Percentiles rank a stretch among this genome's conserved stretches.
Evolutionary conservation across 495 filamentous ascomycete genomes (phyloP).

Genomic region (Xylaria curta): DNA sequence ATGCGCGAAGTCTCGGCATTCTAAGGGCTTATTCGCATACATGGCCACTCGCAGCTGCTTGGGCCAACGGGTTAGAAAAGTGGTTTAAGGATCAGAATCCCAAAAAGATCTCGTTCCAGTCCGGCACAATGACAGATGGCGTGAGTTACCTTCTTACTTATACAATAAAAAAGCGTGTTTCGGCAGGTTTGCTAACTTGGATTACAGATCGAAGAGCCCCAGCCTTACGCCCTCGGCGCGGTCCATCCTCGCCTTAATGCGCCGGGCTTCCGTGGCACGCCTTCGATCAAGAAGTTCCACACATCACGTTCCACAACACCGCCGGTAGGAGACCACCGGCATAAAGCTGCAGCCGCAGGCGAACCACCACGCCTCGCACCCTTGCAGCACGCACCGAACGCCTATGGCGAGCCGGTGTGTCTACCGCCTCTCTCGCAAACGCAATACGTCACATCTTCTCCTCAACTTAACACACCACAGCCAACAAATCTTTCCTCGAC

Average conservation of each 20-base stretch:
- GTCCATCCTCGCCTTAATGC: conserved; percentile 37
- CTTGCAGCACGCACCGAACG: conserved; percentile 31
- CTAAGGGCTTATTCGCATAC: conserved; percentile 49
- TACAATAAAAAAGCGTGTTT: neutral
- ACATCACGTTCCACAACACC: conserved; percentile 22
- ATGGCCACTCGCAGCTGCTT: conserved; percentile 54
- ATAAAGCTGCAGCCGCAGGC: neutral
- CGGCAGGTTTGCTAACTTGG: neutral
- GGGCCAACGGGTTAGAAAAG: conserved; percentile 51
- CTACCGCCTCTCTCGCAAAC: conserved; percentile 39
- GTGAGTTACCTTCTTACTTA: conserved; percentile 35
- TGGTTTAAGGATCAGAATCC: conserved; percentile 48
- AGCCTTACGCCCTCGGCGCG: conserved; percentile 39
- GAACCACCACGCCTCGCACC: conserved; percentile 38
- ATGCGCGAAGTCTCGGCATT: conserved; percentile 47
- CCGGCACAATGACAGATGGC: conserved; percentile 55
- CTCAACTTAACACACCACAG: conserved; percentile 19
- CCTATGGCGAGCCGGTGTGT: conserved; percentile 35
- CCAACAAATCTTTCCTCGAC: neutral
- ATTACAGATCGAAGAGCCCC: conserved; percentile 34
- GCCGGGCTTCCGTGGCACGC: conserved; percentile 29
- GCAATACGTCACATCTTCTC: conserved; percentile 32
- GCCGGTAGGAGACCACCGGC: conserved; percentile 9
- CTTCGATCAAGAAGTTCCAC: conserved; percentile 28
- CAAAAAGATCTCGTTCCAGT: conserved; percentile 40